Evolutionary conservation across 140 eudicot species (phyloP), one percentile per base, ranked within the genome.

Genomic region (Cichorium intybus): DNA sequence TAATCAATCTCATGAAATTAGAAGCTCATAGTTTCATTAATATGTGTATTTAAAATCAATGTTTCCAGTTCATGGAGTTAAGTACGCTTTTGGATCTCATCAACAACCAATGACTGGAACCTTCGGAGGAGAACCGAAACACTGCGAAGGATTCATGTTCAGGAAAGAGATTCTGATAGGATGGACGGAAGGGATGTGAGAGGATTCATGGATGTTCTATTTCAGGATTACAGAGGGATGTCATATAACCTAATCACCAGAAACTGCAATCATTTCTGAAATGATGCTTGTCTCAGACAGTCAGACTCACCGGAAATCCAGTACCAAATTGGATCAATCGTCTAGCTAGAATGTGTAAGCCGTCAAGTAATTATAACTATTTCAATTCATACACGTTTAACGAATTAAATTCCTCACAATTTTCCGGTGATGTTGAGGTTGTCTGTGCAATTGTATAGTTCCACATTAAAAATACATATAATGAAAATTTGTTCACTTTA

Each of bases 281-380:
- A 87, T 48, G 95, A 82, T 55, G 84, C 85, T 62, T 87, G 91
- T 53, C 1, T n/a, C n/a, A n/a, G n/a, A n/a, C n/a, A n/a, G n/a
- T 85, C 51, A 66, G 66, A 20, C 97, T 87, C 71, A 64, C 95
- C 22, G 85, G 91, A 24, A 87, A 69, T 27, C 73, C 88, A 0
- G 87, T 91, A n/a, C 97, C 96, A 0, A 78, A 77, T 46, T 91
- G 97, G 97, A 82, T 90, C 26, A 90, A 90, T 78, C 96, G 97
- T 9, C 88, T 90, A 17, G 97, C 97, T 28, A 64, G 95, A 59
- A 82, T 90, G n/a, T n/a, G n/a, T n/a, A n/a, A 80, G 75, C 11
- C 60, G 56, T 9, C 21, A 24, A 20, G 14, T 59, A 43, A 11
- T 27, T 10, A 47, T 18, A 12, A 21, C 5, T 14, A 2, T 16